Evolutionary conservation across 495 filamentous ascomycete species (phyloP), one percentile per base, ranked within the genome.

Genomic region (Chaetomidium leptoderma): DNA sequence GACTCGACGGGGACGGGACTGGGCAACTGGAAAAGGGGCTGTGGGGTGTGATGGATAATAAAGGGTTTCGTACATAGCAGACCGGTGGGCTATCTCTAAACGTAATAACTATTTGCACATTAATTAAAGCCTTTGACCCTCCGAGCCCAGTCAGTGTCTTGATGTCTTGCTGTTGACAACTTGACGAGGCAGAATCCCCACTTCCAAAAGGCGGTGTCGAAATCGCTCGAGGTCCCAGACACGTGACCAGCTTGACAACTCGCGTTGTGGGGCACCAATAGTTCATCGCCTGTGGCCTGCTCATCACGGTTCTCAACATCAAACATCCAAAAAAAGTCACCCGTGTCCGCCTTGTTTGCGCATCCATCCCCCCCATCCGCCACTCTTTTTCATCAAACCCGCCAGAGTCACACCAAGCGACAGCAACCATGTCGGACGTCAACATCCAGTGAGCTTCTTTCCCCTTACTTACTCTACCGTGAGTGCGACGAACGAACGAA

Each of bases 361-460:
- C 4, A 2, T 49, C 11, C 6, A 49, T 46, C 33, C 27, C 11
- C 37, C 3, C 57, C 36, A 49, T 48, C 53, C 46, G n/a, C n/a
- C n/a, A n/a, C n/a, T n/a, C n/a, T n/a, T n/a, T n/a, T n/a, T 13
- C 49, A 40, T 36, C 30, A 10, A 2, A 16, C 24, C 32, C 32
- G 17, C 29, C 21, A 46, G 9, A 6, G 19, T 47, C 7, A 39
- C 4, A 46, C 45, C 4, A n/a, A 35, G 23, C 30, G 14, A 53
- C 27, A 14, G 26, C 16, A 48, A 45, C 43, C n/a, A 66, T 66
- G 64, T 59, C 65, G 48, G 62, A 67, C 59, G 62, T 63, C 30
- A 61, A 63, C 29, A 67, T 67, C 26, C 65, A 67, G 65, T 67
- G 27, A 47, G 64, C n/a, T n/a, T n/a, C n/a, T n/a, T n/a, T n/a